These are phyloP conservation scores for Blastocystis sp. DNA, from an alignment of 352 stramenopile species.

Conservation along the genomic window DNA sequence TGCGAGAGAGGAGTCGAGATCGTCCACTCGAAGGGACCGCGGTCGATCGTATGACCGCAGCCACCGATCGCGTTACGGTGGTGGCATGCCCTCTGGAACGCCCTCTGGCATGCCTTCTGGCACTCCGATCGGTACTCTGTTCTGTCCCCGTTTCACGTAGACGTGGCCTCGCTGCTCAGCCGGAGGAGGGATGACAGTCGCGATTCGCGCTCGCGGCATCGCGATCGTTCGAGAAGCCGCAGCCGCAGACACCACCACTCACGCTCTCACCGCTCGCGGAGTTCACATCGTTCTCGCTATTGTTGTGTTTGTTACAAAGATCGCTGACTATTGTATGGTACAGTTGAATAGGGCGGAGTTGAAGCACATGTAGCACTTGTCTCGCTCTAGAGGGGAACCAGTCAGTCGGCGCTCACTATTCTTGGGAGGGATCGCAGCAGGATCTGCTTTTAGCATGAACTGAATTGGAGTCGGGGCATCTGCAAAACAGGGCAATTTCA, in stretches of 20 bases:
- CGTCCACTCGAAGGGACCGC: neutral
- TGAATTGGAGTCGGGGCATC: slow-evolving; percentile 42
- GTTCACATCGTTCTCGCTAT: neutral
- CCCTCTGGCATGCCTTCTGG: neutral
- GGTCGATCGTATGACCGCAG: neutral
- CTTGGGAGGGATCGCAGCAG: neutral
- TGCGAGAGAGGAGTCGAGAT: neutral
- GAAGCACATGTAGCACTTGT: slow-evolving; percentile 39
- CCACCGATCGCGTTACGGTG: neutral
- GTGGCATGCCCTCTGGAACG: neutral
- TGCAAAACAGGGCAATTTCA: slow-evolving; percentile 37
- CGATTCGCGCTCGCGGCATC: neutral
- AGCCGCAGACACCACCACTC: neutral
- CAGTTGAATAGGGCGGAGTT: slow-evolving; percentile 39
- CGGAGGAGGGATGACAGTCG: neutral
- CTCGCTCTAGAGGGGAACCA: neutral
- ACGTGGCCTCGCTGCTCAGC: neutral
- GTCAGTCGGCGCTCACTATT: neutral
- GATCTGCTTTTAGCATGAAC: slow-evolving; percentile 15
- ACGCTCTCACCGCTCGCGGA: neutral
- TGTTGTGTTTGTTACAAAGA: slow-evolving; percentile 27
- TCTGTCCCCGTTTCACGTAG: neutral
- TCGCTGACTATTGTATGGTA: slow-evolving; percentile 4
- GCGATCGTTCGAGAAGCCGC: neutral
- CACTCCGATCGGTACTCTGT: neutral